These are phyloP conservation scores for Lodderomyces pseudojiufengensis DNA, from an alignment of 1,139 yeast genomes.

Conservation along the genomic window DNA sequence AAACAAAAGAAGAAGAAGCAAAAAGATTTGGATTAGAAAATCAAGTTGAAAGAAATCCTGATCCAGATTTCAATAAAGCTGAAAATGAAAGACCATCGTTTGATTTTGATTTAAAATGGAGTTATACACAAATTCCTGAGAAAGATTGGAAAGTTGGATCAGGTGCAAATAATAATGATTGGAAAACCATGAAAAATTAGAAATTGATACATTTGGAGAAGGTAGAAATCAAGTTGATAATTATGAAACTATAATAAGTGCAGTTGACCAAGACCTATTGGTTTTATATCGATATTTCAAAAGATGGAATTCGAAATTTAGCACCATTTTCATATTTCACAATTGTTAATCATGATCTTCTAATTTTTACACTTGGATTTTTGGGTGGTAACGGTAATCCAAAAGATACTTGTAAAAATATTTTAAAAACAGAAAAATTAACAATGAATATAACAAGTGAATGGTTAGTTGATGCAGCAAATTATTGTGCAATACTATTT, in stretches of 20 bases:
- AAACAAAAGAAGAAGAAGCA: constrained; percentile 4
- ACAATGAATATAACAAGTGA: constrained; percentile 60
- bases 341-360: constrained; percentile 53
- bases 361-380: constrained; percentile 52
- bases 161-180: constrained; percentile 46
- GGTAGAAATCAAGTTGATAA: constrained; percentile 42
- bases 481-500: constrained; percentile 43
- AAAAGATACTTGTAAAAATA: constrained; percentile 50
- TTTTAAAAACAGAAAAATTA: constrained; percentile 50
- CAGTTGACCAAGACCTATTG: constrained; percentile 60
- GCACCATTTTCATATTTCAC: constrained; percentile 60
- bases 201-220: constrained; percentile 47
- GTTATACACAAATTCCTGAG: constrained; percentile 22
- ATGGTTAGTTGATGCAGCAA: constrained; percentile 65
- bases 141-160: constrained; percentile 47
- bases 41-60: constrained; percentile 19
- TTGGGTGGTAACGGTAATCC: constrained; percentile 33
- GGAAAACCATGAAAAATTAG: constrained; percentile 43
- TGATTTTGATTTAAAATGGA: constrained; percentile 16
- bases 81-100: constrained; percentile 25
- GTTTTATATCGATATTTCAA: constrained; percentile 44
- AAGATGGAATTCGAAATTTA: constrained; percentile 44
- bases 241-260: constrained; percentile 49
- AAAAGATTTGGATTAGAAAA: constrained; percentile 15
- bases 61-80: constrained; percentile 24